Conservation (phyloP, 805 yeast species). For the Saccharomycopsis amapae region DNA sequence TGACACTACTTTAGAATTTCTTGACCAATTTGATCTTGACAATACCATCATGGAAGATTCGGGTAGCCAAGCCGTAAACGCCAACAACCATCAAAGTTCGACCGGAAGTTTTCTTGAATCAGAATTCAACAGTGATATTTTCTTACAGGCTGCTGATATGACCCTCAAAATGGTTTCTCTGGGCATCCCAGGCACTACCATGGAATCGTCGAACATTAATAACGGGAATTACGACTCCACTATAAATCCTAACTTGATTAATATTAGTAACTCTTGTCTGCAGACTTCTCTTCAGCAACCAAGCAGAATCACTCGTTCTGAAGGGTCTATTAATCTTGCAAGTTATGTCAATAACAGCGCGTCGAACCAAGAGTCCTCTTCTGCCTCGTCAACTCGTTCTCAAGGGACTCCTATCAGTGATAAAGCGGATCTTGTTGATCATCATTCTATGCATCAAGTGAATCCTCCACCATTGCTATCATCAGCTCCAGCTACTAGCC, state of each 20-base stretch:
- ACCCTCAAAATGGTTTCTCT: constrained; percentile 20
- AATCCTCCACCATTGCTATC: too few relatives aligned
- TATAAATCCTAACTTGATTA: constrained; percentile 1
- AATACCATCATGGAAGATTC: constrained; percentile 1
- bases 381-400: too few relatives aligned
- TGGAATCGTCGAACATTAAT: neutral
- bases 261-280: neutral
- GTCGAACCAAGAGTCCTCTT: too few relatives aligned
- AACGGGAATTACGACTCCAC: neutral
- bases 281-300: constrained; percentile 1
- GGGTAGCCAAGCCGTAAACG: neutral
- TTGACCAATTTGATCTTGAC: constrained; percentile 6
- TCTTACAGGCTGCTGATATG: constrained; percentile 21
- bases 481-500: too few relatives aligned
- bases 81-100: neutral
- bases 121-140: constrained; percentile 14
- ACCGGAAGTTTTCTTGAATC: neutral
- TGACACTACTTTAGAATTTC: neutral
- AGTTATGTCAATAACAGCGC: too few relatives aligned
- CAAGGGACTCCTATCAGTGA: too few relatives aligned
- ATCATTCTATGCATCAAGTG: too few relatives aligned
- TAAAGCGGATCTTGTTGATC: too few relatives aligned
- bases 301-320: constrained; percentile 5
- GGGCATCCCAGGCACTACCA: constrained; percentile 1
- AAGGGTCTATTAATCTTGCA: constrained; percentile 10